Base-by-base conservation (phyloP, 768 basidiomycete species). In the Floccularia luteovirens region DNA sequence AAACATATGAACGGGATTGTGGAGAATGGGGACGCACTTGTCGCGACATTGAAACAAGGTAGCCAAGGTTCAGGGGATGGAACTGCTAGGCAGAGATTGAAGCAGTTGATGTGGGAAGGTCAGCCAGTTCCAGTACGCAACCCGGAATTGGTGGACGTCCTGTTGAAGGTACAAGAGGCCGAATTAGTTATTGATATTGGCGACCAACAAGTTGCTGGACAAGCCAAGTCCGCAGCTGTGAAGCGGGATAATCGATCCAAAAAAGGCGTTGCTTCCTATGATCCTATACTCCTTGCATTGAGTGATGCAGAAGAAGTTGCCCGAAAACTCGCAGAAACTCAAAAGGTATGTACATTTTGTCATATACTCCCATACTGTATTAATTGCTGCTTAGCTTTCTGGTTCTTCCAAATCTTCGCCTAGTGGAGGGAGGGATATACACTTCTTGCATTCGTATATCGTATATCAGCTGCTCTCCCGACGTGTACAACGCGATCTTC, bases 291-390 rank as follows among this genome's bases (percentile, higher is more conserved):
- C 20, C 72, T 78, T 17, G 82, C 90, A 1, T 58, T 96, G 44
- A 90, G 89, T 41, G 93, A 98, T 41, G 92, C 90, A 2, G 92
- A 94, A 55, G 82, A 81, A 3, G 79, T 91, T 1, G 79, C 89
- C 2, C 70, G 82, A 41, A 85, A 83, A 54, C 65, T 94, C 19
- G 65, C 77, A 20, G 92, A 93, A 53, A 76, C 79, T n/a, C 86
- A 93, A 43, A 81, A 91, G 72, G 90, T 87, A 42, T 22, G 45
- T 43, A 5, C 23, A 12, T 14, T 4, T 27, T n/a, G 30, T 14
- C 39, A 34, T 42, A 40, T 21, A 41, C 24, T 41, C 21, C 24
- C 44, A 17, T 19, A 23, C 27, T 39, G 2, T 4, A 34, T 31
- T 13, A 43, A 34, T 24, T 27, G 39, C 3, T 43, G 14, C 32